These are phyloP conservation scores for Buddleja alternifolia DNA, from an alignment of 257 asterid species.

Conservation along the genomic window DNA sequence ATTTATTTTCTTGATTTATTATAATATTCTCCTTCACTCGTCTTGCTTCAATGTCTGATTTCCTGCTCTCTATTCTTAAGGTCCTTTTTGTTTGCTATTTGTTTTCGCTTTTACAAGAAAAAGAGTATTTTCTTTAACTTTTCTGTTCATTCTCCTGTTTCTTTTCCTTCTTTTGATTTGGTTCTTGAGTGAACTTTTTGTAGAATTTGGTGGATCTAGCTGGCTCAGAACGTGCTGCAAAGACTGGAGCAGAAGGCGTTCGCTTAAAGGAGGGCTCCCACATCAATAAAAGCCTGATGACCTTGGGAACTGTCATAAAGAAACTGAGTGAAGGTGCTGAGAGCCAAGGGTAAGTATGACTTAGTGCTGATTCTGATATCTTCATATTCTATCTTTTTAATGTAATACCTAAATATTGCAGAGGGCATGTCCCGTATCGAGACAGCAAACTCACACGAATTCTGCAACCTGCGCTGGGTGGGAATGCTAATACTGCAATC, in stretches of 20 bases:
- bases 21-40: neutral
- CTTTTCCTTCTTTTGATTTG: slow-evolving; percentile 18
- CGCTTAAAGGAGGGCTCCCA: slow-evolving; percentile 98
- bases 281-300: slow-evolving; percentile 94
- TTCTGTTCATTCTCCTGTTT: slow-evolving; percentile 9
- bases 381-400: slow-evolving; percentile 26
- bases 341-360: slow-evolving; percentile 87
- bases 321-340: slow-evolving; percentile 98
- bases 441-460: slow-evolving; percentile 98
- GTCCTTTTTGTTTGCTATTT: neutral
- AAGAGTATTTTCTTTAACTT: neutral
- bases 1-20: neutral
- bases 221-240: slow-evolving; percentile 99
- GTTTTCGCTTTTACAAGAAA: neutral
- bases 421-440: slow-evolving; percentile 98
- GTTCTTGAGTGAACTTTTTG: slow-evolving; percentile 31
- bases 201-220: slow-evolving; percentile 99
- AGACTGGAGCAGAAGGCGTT: slow-evolving; percentile 99
- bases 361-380: slow-evolving; percentile 19
- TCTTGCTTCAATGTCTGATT: neutral
- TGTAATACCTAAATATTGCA: slow-evolving; percentile 45
- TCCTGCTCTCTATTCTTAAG: slow-evolving; percentile 10
- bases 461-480: slow-evolving; percentile 96
- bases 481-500: slow-evolving; percentile 95
- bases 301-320: slow-evolving; percentile 94